Evolutionary conservation across 129 eudicot species (phyloP).

Genomic region (Erigeron canadensis): DNA sequence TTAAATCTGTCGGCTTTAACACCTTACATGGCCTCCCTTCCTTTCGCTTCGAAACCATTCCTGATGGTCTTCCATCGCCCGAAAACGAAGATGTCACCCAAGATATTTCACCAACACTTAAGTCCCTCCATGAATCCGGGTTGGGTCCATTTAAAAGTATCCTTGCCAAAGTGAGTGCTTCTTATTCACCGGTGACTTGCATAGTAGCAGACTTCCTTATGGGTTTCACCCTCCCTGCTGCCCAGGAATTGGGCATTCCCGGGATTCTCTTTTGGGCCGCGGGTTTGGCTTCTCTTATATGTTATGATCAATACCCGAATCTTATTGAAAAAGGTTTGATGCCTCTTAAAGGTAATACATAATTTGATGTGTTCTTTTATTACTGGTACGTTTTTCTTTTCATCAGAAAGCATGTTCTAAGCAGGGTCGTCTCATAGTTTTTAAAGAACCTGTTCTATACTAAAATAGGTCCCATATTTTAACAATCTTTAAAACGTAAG

Average conservation of each 20-base stretch:
- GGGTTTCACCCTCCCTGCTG: conserved; percentile 33
- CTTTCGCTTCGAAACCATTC: conserved; percentile 41
- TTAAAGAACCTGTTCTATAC: too few species aligned
- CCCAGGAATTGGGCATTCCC: conserved; percentile 29
- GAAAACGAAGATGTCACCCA: conserved; percentile 37
- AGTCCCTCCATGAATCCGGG: conserved; percentile 26
- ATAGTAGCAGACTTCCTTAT: conserved; percentile 37
- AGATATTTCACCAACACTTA: background rate
- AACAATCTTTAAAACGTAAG: too few species aligned
- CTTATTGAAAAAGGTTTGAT: conserved; percentile 36
- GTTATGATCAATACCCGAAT: conserved; percentile 24
- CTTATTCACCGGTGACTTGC: conserved; percentile 38
- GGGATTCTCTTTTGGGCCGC: conserved; percentile 33
- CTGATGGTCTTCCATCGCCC: conserved; percentile 44
- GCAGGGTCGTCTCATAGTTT: too few species aligned
- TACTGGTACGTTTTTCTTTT: too few species aligned
- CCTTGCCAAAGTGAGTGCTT: conserved; percentile 21
- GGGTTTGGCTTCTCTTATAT: conserved; percentile 28
- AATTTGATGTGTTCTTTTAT: too few species aligned
- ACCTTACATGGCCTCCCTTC: conserved; percentile 29
- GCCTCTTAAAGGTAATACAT: conserved; percentile 36
- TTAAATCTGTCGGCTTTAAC: conserved; percentile 25
- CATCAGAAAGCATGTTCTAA: too few species aligned
- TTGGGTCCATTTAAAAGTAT: conserved; percentile 35
- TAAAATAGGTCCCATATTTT: too few species aligned